Base-by-base conservation (phyloP, 2,329 filamentous ascomycete species). In the Cladosporium sp. region DNA sequence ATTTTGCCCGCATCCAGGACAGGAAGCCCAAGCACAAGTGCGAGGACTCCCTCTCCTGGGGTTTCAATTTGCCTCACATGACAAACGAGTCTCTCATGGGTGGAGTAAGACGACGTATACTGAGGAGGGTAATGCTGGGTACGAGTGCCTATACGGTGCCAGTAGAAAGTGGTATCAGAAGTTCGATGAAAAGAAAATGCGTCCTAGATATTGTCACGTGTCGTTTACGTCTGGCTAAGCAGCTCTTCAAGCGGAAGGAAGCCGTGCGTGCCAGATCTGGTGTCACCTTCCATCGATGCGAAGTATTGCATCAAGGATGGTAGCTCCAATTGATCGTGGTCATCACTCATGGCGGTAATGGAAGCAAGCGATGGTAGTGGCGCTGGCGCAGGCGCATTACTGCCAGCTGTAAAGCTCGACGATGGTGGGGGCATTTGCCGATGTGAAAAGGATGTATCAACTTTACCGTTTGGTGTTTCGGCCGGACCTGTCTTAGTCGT, bases 51-150 rank as follows among this genome's bases (percentile, higher is more conserved):
- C 30, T n/a, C 37, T 25, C 50, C 22, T n/a, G 36, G 42, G 54
- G 50, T 59, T 36, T 60, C 56, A 51, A 66, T 70, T 47, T 69
- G 56, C 67, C 68, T 70, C 67, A 64, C 65, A 59, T 70, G 68
- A 69, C 67, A 69, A 69, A 70, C 67, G 68, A 69, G 66, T 66
- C 68, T 65, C 63, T 61, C 68, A 70, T 63, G 60, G 66, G 51
- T 56, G 57, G 58, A 54, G 63, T 58, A 59, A 65, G 67, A 69
- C 67, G 67, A 70, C 67, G 67, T 69, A 70, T 69, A 70, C 67
- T 69, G 67, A 66, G 64, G 65, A 69, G 67, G 67, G 58, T 52
- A 8, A 20, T 50, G 47, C 30, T 37, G 47, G 28, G 30, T 47
- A 47, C 43, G 30, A 47, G 15, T 15, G 28, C 43, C 7, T 28